Evolutionary conservation across 2,329 filamentous ascomycete species (phyloP).

Genomic region (Macroventuria anomochaeta): DNA sequence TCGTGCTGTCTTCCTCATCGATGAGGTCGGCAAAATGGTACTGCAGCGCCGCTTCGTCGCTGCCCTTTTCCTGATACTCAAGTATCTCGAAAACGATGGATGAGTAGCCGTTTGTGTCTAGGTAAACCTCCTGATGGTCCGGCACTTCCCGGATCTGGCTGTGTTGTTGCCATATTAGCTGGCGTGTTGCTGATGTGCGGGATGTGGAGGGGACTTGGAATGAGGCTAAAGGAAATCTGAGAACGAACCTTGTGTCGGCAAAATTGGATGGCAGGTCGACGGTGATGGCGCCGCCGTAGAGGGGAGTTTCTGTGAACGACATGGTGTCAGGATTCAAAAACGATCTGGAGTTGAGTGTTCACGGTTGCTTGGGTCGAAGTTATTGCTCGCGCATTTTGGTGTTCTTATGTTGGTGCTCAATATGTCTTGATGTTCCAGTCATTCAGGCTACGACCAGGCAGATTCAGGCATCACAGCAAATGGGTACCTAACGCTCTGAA

Average conservation of each 20-base stretch:
- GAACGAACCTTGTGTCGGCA: conserved; percentile 72
- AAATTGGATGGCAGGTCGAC: conserved; percentile 72
- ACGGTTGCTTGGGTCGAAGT: conserved; percentile 19
- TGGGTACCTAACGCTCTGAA: conserved; percentile 29
- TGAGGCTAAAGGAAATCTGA: conserved; percentile 3
- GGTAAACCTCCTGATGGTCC: conserved; percentile 90
- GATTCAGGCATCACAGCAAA: conserved; percentile 38
- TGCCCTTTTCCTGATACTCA: conserved; percentile 74
- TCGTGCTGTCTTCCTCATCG: conserved; percentile 46
- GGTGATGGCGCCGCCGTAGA: conserved; percentile 76
- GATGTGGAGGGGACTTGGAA: conserved; percentile 8
- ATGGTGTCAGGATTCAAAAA: conserved; percentile 52
- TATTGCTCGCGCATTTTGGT: conserved; percentile 12
- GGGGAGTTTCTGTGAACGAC: conserved; percentile 63
- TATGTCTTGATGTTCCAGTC: conserved; percentile 26
- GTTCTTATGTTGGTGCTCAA: conserved; percentile 35
- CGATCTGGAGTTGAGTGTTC: background rate
- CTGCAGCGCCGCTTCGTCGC: conserved; percentile 69
- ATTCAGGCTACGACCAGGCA: conserved; percentile 46
- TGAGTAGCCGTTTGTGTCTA: conserved; percentile 82
- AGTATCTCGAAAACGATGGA: conserved; percentile 91
- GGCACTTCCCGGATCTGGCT: conserved; percentile 78
- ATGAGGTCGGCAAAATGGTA: conserved; percentile 59
- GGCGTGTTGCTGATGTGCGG: conserved; percentile 12
- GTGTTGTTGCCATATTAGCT: conserved; percentile 6